Evolutionary conservation across 805 yeast genomes (phyloP).

Genomic region (Naumovozyma baii): DNA sequence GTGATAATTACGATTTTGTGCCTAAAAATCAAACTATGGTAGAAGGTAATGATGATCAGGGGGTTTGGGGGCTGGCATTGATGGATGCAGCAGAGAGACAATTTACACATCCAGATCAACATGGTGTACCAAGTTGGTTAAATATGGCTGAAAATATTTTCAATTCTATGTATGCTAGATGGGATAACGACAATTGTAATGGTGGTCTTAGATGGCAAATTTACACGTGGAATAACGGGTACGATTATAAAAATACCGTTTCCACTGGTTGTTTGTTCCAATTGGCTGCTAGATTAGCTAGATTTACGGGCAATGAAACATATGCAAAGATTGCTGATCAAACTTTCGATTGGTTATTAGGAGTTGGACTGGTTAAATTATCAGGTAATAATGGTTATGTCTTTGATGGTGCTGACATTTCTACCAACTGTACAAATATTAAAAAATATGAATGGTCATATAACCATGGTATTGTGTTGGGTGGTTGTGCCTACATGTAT

Average conservation of each 20-base stretch:
- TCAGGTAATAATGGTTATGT: conserved; percentile 32
- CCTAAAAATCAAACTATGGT: conserved; percentile 78
- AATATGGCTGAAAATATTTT: conserved; percentile 74
- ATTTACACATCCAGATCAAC: conserved; percentile 34
- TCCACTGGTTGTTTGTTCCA: conserved; percentile 79
- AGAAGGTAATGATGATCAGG: conserved; percentile 95
- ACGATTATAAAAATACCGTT: conserved; percentile 79
- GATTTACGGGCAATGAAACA: conserved; percentile 63
- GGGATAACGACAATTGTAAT: conserved; percentile 61
- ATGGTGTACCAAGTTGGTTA: conserved; percentile 61
- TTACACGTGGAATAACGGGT: conserved; percentile 83
- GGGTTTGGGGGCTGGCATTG: conserved; percentile 85
- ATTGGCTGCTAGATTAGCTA: conserved; percentile 69
- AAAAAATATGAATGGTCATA: conserved; percentile 67
- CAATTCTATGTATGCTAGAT: conserved; percentile 75
- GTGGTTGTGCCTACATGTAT: conserved; percentile 72
- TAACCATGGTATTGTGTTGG: conserved; percentile 64
- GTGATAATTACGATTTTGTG: conserved; percentile 62
- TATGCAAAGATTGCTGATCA: conserved; percentile 64
- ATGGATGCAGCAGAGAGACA: conserved; percentile 84
- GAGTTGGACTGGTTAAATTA: conserved; percentile 41
- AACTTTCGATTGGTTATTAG: conserved; percentile 70
- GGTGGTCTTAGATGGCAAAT: conserved; percentile 96
- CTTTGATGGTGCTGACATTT: conserved; percentile 53
- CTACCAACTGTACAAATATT: conserved; percentile 48